phyloP scores from a whole-genome alignment of 805 yeast species.

The Yarrowia porcina region DNA sequence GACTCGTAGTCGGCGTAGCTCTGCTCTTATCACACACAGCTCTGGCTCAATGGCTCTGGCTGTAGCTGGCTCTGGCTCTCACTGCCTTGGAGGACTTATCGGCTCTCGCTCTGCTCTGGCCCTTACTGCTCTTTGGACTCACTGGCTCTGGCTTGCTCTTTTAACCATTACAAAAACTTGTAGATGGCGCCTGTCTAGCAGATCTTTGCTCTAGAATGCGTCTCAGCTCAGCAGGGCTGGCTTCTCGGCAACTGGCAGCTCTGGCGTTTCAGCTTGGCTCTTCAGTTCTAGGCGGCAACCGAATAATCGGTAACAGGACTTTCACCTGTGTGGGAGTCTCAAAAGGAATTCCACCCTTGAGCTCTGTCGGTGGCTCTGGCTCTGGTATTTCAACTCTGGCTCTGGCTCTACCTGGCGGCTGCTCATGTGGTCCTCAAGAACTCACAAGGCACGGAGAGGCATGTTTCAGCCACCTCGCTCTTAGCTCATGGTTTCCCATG shows the following conservation, averaged over 20 bases:
- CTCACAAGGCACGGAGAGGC: neutral
- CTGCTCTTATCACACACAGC: no score
- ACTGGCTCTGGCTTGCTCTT: neutral
- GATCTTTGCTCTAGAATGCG: neutral
- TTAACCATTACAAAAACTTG: neutral
- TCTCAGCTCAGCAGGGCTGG: neutral
- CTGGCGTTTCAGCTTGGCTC: conserved; percentile 2
- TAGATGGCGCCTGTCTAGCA: neutral
- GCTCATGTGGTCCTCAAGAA: neutral
- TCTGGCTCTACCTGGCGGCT: neutral
- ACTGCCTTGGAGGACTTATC: no score
- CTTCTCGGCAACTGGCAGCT: neutral
- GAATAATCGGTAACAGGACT: no score
- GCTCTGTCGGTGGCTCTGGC: neutral
- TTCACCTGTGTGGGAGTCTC: neutral
- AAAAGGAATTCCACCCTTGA: neutral
- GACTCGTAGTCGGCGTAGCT: no score
- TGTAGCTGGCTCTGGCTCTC: no score
- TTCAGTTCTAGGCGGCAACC: neutral
- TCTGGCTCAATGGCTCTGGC: neutral
- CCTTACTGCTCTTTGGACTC: neutral
- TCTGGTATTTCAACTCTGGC: neutral
- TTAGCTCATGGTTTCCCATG: neutral
- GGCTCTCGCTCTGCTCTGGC: neutral
- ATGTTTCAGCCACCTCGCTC: neutral